These are phyloP conservation scores for Aspergillus awamori DNA, from an alignment of 2,329 filamentous ascomycete genomes.

Conservation along the genomic window DNA sequence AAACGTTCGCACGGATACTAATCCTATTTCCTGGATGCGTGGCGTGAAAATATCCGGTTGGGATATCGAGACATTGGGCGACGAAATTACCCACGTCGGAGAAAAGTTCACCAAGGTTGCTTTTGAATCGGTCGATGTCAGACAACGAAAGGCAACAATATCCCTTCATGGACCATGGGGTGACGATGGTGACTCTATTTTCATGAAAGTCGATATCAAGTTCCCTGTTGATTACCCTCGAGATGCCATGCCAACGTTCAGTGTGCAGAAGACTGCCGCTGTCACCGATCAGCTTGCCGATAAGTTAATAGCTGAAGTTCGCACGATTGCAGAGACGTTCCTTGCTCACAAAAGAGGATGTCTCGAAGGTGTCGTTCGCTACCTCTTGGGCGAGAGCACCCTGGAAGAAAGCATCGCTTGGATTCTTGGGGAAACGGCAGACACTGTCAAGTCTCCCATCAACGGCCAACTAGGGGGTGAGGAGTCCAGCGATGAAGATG, in stretches of 20 bases:
- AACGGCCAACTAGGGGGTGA: slow-evolving; percentile 60
- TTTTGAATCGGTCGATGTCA: slow-evolving; percentile 62
- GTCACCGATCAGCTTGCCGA: slow-evolving; percentile 56
- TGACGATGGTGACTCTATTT: slow-evolving; percentile 53
- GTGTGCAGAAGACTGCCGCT: slow-evolving; percentile 60
- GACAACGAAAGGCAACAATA: slow-evolving; percentile 56
- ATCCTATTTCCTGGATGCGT: slow-evolving; percentile 67
- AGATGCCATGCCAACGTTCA: slow-evolving; percentile 53
- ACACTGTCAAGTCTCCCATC: slow-evolving; percentile 48
- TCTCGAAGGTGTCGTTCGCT: slow-evolving; percentile 64
- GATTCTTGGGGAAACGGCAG: slow-evolving; percentile 61
- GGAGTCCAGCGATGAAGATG: slow-evolving; percentile 83
- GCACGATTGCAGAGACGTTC: slow-evolving; percentile 59
- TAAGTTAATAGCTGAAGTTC: slow-evolving; percentile 55
- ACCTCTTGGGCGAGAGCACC: slow-evolving; percentile 61
- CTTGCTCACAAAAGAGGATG: slow-evolving; percentile 57
- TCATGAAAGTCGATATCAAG: slow-evolving; percentile 60
- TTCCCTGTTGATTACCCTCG: slow-evolving; percentile 62
- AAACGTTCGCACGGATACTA: slow-evolving; percentile 53
- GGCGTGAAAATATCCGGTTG: slow-evolving; percentile 62
- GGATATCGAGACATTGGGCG: slow-evolving; percentile 59
- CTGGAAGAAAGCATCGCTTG: slow-evolving; percentile 60
- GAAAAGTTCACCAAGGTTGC: slow-evolving; percentile 63
- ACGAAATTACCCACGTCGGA: slow-evolving; percentile 64
- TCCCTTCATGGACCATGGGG: slow-evolving; percentile 65